These are phyloP conservation scores for Pleurotus salmoneostramineus DNA, from an alignment of 768 basidiomycete genomes.

Conservation along the genomic window DNA sequence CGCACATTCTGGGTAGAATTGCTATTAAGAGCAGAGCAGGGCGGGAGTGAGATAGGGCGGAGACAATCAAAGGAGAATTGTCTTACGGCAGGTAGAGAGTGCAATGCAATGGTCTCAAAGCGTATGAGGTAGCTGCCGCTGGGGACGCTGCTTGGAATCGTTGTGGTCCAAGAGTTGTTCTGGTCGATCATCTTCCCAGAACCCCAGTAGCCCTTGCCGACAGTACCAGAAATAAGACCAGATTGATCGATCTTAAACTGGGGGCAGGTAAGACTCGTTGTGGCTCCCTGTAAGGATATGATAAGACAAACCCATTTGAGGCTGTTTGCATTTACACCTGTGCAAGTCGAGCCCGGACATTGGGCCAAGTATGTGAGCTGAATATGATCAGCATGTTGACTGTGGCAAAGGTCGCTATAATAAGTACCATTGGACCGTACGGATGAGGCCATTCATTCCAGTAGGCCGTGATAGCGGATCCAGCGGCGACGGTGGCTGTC, in stretches of 20 bases:
- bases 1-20: constrained; percentile 68
- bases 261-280: too few relatives aligned
- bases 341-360: constrained; percentile 40
- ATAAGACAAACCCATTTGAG: constrained; percentile 35
- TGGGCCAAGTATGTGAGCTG: constrained; percentile 43
- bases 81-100: constrained; percentile 47
- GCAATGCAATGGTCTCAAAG: constrained; percentile 44
- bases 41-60: not conserved
- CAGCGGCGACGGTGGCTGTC: constrained; percentile 38
- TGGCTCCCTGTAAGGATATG: not conserved
- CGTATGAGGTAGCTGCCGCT: constrained; percentile 44
- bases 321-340: constrained; percentile 29
- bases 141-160: constrained; percentile 39
- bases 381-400: not conserved
- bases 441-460: constrained; percentile 47
- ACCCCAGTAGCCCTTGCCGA: constrained; percentile 35
- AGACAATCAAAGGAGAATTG: not conserved
- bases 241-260: constrained; percentile 47
- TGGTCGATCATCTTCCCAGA: constrained; percentile 39
- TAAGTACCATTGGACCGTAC: constrained; percentile 36
- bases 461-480: constrained; percentile 36
- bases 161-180: constrained; percentile 42
- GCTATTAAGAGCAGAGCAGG: constrained; percentile 22
- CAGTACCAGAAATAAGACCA: constrained; percentile 40
- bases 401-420: not conserved